These are phyloP conservation scores for Tricladium varicosporioides DNA, from an alignment of 2,329 filamentous ascomycete species.

Conservation along the genomic window DNA sequence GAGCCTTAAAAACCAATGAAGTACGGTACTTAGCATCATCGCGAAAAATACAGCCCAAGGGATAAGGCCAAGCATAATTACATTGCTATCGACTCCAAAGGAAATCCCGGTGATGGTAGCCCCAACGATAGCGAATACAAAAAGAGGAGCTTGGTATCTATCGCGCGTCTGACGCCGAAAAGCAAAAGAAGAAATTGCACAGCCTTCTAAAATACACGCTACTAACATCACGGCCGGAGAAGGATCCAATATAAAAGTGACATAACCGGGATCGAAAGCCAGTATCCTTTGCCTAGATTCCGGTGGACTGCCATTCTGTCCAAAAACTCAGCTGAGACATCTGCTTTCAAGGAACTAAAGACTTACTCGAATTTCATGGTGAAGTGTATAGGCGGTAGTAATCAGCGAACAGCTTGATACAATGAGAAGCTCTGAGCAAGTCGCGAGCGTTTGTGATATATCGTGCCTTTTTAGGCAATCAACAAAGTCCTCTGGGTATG, in stretches of 20 bases:
- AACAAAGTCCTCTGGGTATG: background rate
- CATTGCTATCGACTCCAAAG: conserved; percentile 27
- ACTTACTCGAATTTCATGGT: conserved; percentile 24
- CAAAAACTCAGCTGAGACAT: no score
- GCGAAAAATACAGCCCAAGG: conserved; percentile 37
- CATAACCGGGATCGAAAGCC: conserved; percentile 15
- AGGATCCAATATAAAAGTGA: conserved; percentile 29
- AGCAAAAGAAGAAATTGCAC: conserved; percentile 37
- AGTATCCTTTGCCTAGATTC: background rate
- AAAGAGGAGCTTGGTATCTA: conserved; percentile 34
- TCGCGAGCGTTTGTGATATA: conserved; percentile 15
- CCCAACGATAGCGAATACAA: conserved; percentile 26
- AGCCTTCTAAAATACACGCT: conserved; percentile 37
- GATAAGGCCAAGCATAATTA: conserved; percentile 36
- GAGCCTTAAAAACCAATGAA: conserved; percentile 27
- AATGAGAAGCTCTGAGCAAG: conserved; percentile 25
- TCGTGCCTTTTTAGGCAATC: conserved; percentile 5
- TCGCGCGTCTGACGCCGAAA: conserved; percentile 35
- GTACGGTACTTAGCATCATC: conserved; percentile 35
- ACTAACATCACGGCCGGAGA: conserved; percentile 35
- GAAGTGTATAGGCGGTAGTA: conserved; percentile 29
- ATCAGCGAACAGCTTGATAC: conserved; percentile 20
- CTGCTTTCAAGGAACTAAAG: no score
- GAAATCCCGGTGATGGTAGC: conserved; percentile 30
- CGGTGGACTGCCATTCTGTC: background rate